phyloP scores from a whole-genome alignment of 345 rosid species.

The Syzygium oleosum region DNA sequence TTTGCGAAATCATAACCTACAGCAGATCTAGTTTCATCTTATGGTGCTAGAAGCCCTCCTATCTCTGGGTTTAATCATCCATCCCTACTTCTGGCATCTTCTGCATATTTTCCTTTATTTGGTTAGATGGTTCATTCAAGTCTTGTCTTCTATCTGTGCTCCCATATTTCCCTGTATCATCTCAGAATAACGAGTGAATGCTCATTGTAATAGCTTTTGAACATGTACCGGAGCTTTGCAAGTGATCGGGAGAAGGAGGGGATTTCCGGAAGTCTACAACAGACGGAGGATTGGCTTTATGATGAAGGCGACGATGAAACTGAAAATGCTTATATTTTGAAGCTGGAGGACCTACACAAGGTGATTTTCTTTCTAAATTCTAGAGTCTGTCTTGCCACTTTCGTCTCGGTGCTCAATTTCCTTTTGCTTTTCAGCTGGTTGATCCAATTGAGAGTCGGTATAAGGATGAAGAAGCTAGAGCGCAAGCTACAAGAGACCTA shows the following conservation, averaged over 20 bases:
- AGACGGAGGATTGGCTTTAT: slow-evolving; percentile 64
- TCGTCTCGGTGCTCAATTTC: neutral
- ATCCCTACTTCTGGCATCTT: neutral
- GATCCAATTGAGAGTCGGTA: slow-evolving; percentile 42
- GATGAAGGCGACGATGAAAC: slow-evolving; percentile 55
- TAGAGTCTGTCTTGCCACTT: neutral
- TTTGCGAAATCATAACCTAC: neutral
- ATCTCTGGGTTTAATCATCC: neutral
- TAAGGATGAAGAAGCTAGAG: slow-evolving; percentile 47
- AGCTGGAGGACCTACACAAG: slow-evolving; percentile 38
- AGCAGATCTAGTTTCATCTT: neutral
- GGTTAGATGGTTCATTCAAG: neutral
- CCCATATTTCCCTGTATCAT: neutral
- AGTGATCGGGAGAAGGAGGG: slow-evolving; percentile 43
- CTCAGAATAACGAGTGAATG: neutral
- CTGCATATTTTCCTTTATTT: neutral
- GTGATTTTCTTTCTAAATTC: slow-evolving; percentile 11
- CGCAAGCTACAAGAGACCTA: slow-evolving; percentile 30
- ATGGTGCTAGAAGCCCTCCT: neutral
- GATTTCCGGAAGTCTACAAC: slow-evolving; percentile 39
- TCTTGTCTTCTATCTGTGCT: neutral
- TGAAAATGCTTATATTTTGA: slow-evolving; percentile 30
- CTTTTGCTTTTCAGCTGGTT: slow-evolving; percentile 23
- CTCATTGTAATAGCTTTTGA: slow-evolving; percentile 31
- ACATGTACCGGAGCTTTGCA: slow-evolving; percentile 41